Conservation (phyloP, 2,329 filamentous ascomycete species). For the Cercospora canescens region DNA sequence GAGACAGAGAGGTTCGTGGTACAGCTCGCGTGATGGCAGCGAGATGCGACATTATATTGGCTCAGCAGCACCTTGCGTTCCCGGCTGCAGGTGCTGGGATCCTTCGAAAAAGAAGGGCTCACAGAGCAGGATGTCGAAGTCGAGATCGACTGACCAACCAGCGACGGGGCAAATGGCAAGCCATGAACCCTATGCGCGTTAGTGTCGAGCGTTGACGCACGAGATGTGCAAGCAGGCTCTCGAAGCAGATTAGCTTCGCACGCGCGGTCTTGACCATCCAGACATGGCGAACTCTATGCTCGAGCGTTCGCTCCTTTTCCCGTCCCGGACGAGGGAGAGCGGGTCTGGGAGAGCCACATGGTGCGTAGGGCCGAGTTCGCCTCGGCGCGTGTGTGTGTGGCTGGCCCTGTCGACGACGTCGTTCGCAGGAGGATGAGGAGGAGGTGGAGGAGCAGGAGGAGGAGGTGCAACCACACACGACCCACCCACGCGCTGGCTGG, state of each 20-base stretch:
- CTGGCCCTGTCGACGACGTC: too few relatives aligned
- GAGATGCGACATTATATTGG: slow-evolving; percentile 16
- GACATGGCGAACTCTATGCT: background rate
- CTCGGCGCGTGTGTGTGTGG: too few relatives aligned
- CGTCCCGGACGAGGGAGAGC: background rate
- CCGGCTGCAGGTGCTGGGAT: slow-evolving; percentile 12
- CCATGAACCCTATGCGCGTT: background rate
- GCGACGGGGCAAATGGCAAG: background rate
- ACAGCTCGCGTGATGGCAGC: slow-evolving; percentile 17
- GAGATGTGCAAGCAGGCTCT: background rate
- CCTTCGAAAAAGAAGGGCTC: background rate
- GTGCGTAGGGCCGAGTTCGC: too few relatives aligned
- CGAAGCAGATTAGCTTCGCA: background rate
- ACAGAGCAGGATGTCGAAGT: background rate
- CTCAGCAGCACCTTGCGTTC: slow-evolving; percentile 11
- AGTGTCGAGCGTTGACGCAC: background rate
- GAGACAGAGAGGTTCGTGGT: background rate
- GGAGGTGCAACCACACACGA: too few relatives aligned
- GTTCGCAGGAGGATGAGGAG: too few relatives aligned
- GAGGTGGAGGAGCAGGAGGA: too few relatives aligned
- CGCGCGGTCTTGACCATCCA: background rate
- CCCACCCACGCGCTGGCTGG: too few relatives aligned
- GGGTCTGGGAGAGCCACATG: background rate
- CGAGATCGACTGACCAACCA: background rate
- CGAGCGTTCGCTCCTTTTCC: background rate